Percentiles rank a stretch among this genome's conserved stretches.
phyloP scores from a whole-genome alignment of 768 basidiomycete species.

The Suillus clintonianus region DNA sequence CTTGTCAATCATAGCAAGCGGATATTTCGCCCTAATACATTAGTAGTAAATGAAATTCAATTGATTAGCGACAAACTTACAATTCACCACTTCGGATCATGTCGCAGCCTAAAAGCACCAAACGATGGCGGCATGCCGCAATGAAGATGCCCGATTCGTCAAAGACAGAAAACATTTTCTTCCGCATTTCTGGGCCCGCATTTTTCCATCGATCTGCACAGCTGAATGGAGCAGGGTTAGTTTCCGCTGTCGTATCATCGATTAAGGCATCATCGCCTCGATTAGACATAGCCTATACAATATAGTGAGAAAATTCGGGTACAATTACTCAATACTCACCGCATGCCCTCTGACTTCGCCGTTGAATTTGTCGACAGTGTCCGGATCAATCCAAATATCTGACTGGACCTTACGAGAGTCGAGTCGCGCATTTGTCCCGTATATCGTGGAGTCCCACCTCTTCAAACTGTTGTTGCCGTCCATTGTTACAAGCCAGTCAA shows the following conservation, averaged over 20 bases:
- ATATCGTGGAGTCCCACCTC: background rate
- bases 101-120: background rate
- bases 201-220: background rate
- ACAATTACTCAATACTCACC: too few species aligned
- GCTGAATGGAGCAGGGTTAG: background rate
- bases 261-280: too few species aligned
- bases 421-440: background rate
- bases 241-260: too few species aligned
- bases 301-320: too few species aligned
- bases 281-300: too few species aligned
- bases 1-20: constrained; percentile 13
- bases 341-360: background rate
- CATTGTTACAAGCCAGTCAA: background rate
- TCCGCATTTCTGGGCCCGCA: background rate
- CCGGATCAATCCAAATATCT: background rate
- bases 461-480: constrained; percentile 4
- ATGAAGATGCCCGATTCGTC: background rate
- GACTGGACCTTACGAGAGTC: background rate
- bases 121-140: background rate
- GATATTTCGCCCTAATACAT: constrained; percentile 16
- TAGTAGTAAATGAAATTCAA: too few species aligned
- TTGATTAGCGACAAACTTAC: background rate
- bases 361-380: background rate
- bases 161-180: constrained; percentile 1
- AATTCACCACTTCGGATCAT: background rate